phyloP scores from a whole-genome alignment of 2,329 filamentous ascomycete species.

The Falciphora oryzae region DNA sequence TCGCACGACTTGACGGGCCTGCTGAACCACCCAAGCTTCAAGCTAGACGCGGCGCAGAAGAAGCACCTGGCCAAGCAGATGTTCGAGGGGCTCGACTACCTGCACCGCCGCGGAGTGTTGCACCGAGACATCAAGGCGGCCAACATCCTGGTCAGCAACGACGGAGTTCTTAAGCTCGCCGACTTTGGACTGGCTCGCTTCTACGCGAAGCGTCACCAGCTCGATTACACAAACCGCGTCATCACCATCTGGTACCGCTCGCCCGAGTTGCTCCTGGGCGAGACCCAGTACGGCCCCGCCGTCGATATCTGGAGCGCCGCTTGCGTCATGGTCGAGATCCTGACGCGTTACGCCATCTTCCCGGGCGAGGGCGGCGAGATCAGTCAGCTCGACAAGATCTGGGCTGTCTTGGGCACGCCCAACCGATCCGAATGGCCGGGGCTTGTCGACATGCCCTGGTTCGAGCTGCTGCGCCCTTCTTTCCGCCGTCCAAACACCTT shows the following conservation, averaged over 20 bases:
- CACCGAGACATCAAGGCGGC: constrained; percentile 98
- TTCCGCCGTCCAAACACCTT: constrained; percentile 71
- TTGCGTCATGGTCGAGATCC: constrained; percentile 95
- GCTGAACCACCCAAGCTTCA: constrained; percentile 89
- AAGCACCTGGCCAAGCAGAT: constrained; percentile 91
- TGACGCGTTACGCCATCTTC: constrained; percentile 89
- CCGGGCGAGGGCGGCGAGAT: constrained; percentile 94
- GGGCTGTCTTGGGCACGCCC: constrained; percentile 83
- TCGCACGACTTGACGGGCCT: constrained; percentile 94
- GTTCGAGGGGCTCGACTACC: constrained; percentile 88
- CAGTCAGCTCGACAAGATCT: constrained; percentile 95
- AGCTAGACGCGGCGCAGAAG: constrained; percentile 76
- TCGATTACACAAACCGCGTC: constrained; percentile 97
- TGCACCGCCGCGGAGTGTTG: constrained; percentile 87
- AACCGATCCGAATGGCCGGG: constrained; percentile 80
- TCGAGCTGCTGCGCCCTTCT: constrained; percentile 78
- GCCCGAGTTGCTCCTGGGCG: constrained; percentile 82
- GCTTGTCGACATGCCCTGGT: constrained; percentile 94
- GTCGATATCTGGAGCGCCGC: constrained; percentile 97
- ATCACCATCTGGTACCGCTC: constrained; percentile 98
- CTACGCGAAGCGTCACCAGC: constrained; percentile 83
- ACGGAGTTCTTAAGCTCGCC: constrained; percentile 83
- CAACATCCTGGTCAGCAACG: constrained; percentile 90
- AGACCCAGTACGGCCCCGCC: constrained; percentile 83
- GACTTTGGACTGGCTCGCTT: constrained; percentile 96